Evolutionary conservation across 305 asterid species (phyloP), one percentile per base, ranked within the genome.

Genomic region (Fraxinus xanthoxyloides): DNA sequence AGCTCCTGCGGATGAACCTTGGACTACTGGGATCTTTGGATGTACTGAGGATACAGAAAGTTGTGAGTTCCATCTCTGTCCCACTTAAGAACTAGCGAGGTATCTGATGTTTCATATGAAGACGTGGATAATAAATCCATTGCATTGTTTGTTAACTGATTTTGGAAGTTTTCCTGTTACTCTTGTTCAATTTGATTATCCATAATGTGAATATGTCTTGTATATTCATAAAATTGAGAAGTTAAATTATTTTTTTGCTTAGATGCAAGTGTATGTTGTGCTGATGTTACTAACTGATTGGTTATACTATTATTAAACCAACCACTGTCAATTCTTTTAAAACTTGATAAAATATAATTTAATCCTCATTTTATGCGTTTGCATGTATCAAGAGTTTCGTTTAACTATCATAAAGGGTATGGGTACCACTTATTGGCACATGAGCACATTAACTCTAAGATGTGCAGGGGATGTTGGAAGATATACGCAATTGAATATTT

Each of bases 1-100:
- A 86, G 92, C 95, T 76, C 98, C 97, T 70, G 93, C 98, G 0
- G 97, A 92, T 76, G 99, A 95, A 84, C 98, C 99, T 63, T 95
- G 99, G 99, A 86, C 89, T 40, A 92, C 97, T 77, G 99, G 97
- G 82, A 92, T 95, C 72, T 94, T 89, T 80, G 93, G 91, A 40
- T 95, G 99, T 79, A 85, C 94, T 79, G 88, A 93, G 84, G 98
- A 95, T 86, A 43, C 86, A 19, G 97, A 95, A 40, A 95, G 98
- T 77, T 92, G 99, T 95, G 88, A 94, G 97, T 80, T 84, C 23
- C 30, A 24, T 30, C 79, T 38, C 54, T 56, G 26, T 85, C 12
- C 73, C 26, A 7, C 73, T 75, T 28, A 70, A 26, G 48, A 23
- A 77, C n/a, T 65, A 38, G 46, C 40, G 75, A 40, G 38, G 31